phyloP scores from a whole-genome alignment of 768 basidiomycete species.

The Dentipellis sp. region DNA sequence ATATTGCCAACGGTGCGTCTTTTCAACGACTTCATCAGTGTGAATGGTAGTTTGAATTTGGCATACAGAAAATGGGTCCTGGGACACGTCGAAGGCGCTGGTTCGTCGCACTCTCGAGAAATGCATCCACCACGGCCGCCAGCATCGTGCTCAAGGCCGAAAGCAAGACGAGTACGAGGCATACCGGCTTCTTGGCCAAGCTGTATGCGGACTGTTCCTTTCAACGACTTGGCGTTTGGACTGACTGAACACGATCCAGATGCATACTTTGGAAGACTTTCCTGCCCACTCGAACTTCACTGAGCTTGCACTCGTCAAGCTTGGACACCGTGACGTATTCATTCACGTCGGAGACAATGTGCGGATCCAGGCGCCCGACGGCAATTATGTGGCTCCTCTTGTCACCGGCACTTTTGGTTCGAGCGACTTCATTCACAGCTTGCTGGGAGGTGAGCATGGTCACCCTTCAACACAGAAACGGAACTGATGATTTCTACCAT shows the following conservation, averaged over 20 bases:
- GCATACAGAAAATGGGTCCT: slow-evolving; percentile 49
- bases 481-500: background rate
- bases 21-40: background rate
- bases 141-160: slow-evolving; percentile 43
- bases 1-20: slow-evolving; percentile 11
- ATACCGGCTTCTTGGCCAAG: slow-evolving; percentile 70
- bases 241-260: slow-evolving; percentile 24
- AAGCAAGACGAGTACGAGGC: slow-evolving; percentile 72
- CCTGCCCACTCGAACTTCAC: slow-evolving; percentile 87
- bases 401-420: slow-evolving; percentile 80
- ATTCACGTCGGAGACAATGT: slow-evolving; percentile 79
- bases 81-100: slow-evolving; percentile 83
- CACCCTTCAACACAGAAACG: background rate
- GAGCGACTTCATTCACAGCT: slow-evolving; percentile 70
- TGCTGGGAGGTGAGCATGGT: slow-evolving; percentile 53
- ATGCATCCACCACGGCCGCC: slow-evolving; percentile 74
- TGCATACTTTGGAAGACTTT: slow-evolving; percentile 82
- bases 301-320: slow-evolving; percentile 65
- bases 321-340: slow-evolving; percentile 76
- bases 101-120: slow-evolving; percentile 63
- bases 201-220: slow-evolving; percentile 29
- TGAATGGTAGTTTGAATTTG: background rate
- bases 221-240: background rate
- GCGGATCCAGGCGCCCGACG: slow-evolving; percentile 64
- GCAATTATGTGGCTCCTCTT: slow-evolving; percentile 69